Evolutionary conservation across 164 flowering plant genomes (phyloP).

Genomic region (Dillenia suffruticosa): DNA sequence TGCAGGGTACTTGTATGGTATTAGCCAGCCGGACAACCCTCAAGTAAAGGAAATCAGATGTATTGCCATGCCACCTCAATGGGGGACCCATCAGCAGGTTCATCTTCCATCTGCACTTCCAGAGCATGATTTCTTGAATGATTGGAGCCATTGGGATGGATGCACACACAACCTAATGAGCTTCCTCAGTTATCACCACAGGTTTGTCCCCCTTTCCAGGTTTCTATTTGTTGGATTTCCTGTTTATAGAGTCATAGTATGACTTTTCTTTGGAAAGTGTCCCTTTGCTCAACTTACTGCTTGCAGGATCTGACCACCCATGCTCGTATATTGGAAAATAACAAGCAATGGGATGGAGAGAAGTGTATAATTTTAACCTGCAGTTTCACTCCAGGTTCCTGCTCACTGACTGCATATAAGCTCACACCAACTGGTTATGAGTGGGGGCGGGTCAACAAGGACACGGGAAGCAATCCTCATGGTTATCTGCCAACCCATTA

Average conservation of each 20-base stretch:
- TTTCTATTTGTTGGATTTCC: neutral
- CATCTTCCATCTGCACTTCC: constrained; percentile 92
- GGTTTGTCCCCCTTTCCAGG: constrained; percentile 30
- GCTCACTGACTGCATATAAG: constrained; percentile 95
- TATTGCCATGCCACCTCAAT: constrained; percentile 94
- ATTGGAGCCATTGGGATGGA: constrained; percentile 99
- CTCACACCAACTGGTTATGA: constrained; percentile 94
- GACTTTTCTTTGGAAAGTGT: no score
- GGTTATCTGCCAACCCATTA: constrained; percentile 98
- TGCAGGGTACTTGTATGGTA: constrained; percentile 52
- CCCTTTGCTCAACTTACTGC: no score
- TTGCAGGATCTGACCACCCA: constrained; percentile 84
- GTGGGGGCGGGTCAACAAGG: constrained; percentile 96
- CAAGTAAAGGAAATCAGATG: constrained; percentile 98
- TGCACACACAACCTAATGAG: constrained; percentile 99
- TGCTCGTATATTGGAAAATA: constrained; percentile 84
- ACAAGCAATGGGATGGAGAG: constrained; percentile 99
- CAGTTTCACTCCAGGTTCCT: constrained; percentile 99
- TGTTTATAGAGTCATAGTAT: neutral
- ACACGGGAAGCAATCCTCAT: constrained; percentile 91
- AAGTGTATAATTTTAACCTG: constrained; percentile 92
- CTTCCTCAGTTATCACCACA: constrained; percentile 98
- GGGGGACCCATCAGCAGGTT: constrained; percentile 99
- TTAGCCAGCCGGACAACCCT: constrained; percentile 98
- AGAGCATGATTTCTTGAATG: constrained; percentile 91